Base-by-base conservation (phyloP, 768 basidiomycete species). In the Russula sp. region DNA sequence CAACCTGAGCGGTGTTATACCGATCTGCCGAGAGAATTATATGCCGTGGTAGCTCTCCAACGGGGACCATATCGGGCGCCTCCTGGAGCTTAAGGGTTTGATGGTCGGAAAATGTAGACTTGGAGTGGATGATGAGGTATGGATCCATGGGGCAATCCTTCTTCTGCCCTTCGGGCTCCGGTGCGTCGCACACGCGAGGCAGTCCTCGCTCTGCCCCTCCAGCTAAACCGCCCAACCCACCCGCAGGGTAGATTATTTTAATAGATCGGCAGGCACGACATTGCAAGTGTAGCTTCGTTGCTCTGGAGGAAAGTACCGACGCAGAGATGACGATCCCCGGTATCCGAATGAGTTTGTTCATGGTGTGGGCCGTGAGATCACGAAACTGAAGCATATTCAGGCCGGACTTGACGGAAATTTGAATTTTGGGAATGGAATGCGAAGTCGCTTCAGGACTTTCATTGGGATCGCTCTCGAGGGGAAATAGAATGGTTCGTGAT, bases 261-360 rank as follows among this genome's bases (percentile, higher is more conserved):
- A 84, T 82, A 3, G 85, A 83, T 39, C 90, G 81, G 72, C 97
- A 99, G 1, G 86, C 85, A 60, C 93, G 91, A 73, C 97, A 99
- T 73, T 94, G 93, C 18, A 99, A 80, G 68, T 91, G 87, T 5
- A 99, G 81, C 65, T 88, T 91, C 22, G 93, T 94, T 10, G 97
- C 93, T 47, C 96, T 86, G 2, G 96, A 91, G 0, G 93, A 91
- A 22, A 98, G 82, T 18, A 93, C 87, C 10, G 94, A 96, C 0
- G 97, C 92, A 36, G 95, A 95, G 71, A 98, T 98, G 71, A 98
- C 94, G 69, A 99, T 99, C 36, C 97, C 97, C 2, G 97, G 97
- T 46, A 98, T 83, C 61, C 97, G 90, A 41, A 99, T 95, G 46
- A 99, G 86, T 70, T 91, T 94, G 70, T 93, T 95, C 81, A 98